phyloP scores from a whole-genome alignment of 2,329 filamentous ascomycete species.

The Seiridium cupressi region DNA sequence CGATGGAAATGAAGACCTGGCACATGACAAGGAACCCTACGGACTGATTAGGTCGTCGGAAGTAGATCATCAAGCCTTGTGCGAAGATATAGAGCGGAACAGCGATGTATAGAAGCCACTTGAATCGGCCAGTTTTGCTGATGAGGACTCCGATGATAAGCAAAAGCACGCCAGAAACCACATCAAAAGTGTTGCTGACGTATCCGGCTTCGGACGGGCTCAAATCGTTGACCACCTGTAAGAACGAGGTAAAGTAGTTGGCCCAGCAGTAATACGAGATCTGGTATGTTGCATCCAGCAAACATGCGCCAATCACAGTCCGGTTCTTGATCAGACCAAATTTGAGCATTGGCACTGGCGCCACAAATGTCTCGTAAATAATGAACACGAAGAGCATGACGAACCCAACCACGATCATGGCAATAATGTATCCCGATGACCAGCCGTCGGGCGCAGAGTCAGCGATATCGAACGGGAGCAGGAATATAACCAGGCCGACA shows the following conservation, averaged over 20 bases:
- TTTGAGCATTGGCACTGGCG: slow-evolving; percentile 49
- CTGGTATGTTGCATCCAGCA: slow-evolving; percentile 37
- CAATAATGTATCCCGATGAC: slow-evolving; percentile 42
- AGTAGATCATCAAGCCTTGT: slow-evolving; percentile 52
- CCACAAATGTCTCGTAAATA: slow-evolving; percentile 50
- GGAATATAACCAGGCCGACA: slow-evolving; percentile 49
- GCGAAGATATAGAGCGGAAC: slow-evolving; percentile 47
- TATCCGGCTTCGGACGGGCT: slow-evolving; percentile 30
- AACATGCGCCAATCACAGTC: slow-evolving; percentile 36
- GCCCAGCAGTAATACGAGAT: slow-evolving; percentile 51
- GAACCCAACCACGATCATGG: slow-evolving; percentile 52
- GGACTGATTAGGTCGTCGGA: slow-evolving; percentile 46
- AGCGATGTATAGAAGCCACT: slow-evolving; percentile 36
- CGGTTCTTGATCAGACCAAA: slow-evolving; percentile 38
- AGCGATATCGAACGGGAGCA: slow-evolving; percentile 56
- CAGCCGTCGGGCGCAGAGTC: slow-evolving; percentile 36
- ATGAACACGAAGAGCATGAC: slow-evolving; percentile 50
- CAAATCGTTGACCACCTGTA: slow-evolving; percentile 43
- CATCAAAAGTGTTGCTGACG: slow-evolving; percentile 34
- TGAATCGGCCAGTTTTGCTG: slow-evolving; percentile 45
- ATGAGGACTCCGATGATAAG: slow-evolving; percentile 42
- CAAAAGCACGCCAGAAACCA: slow-evolving; percentile 40
- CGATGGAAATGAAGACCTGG: slow-evolving; percentile 52
- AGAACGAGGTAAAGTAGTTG: slow-evolving; percentile 54
- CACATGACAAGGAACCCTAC: slow-evolving; percentile 53